Percentiles rank a stretch among this genome's conserved stretches.
Conservation (phyloP, 2,329 filamentous ascomycete genomes). For the Acrodontium crateriforme region DNA sequence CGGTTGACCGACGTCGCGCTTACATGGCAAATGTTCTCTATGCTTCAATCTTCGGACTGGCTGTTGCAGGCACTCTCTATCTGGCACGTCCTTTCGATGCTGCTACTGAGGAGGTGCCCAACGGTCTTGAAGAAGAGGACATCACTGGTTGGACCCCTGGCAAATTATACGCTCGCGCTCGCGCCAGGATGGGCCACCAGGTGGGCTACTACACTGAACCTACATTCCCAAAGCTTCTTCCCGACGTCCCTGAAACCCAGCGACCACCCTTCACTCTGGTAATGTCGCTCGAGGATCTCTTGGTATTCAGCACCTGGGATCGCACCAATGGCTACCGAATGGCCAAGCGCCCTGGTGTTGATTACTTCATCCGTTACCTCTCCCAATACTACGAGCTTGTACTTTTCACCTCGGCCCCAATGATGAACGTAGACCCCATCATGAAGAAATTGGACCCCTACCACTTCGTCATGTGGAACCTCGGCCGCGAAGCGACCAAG, state of each 20-base stretch:
- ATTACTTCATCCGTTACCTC: constrained; percentile 94
- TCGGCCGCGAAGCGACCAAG: constrained; percentile 92
- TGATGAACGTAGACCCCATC: constrained; percentile 70
- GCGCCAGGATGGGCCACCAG: constrained; percentile 59
- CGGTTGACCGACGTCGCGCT: constrained; percentile 68
- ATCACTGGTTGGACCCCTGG: constrained; percentile 65
- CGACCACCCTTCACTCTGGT: constrained; percentile 86
- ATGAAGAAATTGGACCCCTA: constrained; percentile 90
- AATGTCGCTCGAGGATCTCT: constrained; percentile 80
- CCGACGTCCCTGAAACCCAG: constrained; percentile 62
- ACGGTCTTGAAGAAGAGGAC: constrained; percentile 43
- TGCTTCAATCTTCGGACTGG: constrained; percentile 41
- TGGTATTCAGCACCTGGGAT: constrained; percentile 90
- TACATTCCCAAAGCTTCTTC: constrained; percentile 83
- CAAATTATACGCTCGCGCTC: constrained; percentile 69
- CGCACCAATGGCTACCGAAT: constrained; percentile 90
- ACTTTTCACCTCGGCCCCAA: constrained; percentile 82
- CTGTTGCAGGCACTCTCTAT: constrained; percentile 51
- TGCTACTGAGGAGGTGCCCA: constrained; percentile 50
- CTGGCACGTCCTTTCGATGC: constrained; percentile 73
- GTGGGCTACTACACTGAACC: constrained; percentile 93
- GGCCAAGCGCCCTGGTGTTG: constrained; percentile 85
- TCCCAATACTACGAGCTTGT: constrained; percentile 98
- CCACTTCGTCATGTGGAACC: constrained; percentile 85
- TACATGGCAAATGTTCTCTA: constrained; percentile 66